Percentiles rank a stretch among this genome's conserved stretches.
These are phyloP conservation scores for Debaryomyces maramus DNA, from an alignment of 805 yeast genomes.

Conservation along the genomic window DNA sequence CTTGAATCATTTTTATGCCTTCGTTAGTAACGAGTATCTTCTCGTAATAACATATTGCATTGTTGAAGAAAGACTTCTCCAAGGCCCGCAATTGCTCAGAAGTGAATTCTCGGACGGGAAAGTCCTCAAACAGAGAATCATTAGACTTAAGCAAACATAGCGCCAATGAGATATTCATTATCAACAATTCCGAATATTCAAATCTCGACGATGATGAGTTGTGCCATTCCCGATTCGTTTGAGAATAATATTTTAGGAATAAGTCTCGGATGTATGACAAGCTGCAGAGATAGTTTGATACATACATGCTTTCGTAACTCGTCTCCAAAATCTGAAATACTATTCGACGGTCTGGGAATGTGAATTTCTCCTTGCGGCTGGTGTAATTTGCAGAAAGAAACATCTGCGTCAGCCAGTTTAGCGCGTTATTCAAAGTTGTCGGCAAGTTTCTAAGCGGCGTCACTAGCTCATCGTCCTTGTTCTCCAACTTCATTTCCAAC, in stretches of 20 bases:
- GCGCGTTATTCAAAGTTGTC: conserved; percentile 16
- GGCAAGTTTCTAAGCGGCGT: conserved; percentile 29
- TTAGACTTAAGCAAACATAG: conserved; percentile 20
- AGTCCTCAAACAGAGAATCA: background rate
- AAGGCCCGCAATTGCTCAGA: conserved; percentile 13
- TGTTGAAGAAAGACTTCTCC: conserved; percentile 18
- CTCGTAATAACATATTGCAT: conserved; percentile 51
- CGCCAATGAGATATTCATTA: conserved; percentile 30
- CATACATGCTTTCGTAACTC: conserved; percentile 17
- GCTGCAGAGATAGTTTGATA: conserved; percentile 17
- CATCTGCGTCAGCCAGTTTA: conserved; percentile 15
- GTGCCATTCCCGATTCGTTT: background rate
- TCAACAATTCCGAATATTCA: conserved; percentile 28
- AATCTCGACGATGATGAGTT: too few relatives aligned
- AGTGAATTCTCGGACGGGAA: conserved; percentile 7
- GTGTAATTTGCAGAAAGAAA: conserved; percentile 12
- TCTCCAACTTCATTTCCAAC: conserved; percentile 25
- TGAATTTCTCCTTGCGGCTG: background rate
- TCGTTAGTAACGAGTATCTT: conserved; percentile 47
- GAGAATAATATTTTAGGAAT: conserved; percentile 23
- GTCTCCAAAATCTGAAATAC: conserved; percentile 26
- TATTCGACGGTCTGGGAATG: conserved; percentile 11
- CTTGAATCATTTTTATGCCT: conserved; percentile 50
- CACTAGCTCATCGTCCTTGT: conserved; percentile 17
- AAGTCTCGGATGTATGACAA: conserved; percentile 14